Base-by-base conservation (phyloP, 352 stramenopile genomes). In the Pythium utonaiense region DNA sequence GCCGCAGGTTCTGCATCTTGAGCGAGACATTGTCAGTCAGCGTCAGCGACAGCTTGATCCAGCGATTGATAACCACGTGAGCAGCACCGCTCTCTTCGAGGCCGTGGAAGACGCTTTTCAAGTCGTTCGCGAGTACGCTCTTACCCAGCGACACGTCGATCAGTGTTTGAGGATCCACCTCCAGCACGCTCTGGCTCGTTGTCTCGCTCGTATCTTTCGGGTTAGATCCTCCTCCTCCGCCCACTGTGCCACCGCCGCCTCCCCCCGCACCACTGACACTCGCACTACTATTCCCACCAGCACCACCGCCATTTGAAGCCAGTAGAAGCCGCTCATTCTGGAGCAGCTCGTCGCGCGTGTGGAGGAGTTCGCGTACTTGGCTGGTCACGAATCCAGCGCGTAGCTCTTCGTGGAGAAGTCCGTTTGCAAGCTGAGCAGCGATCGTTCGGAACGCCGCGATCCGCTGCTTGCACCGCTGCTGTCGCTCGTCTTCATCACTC, bases 41-140 rank as follows among this genome's bases (percentile, higher is more conserved):
- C 14, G 86, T 92, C 27, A 96, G 69, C 28, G 86, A 94, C 17
- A 96, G 71, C 62, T 92, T 91, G 17, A 96, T 80, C 85, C 86
- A 96, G 38, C 79, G 76, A 62, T 96, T 96, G 30, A 96, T 56
- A 19, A 91, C 80, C 1, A 96, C 80, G 48, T 96, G 86, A 8
- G 80, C 84, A 17, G 70, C 75, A 27, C 85, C 86, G 45, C 71
- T 69, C 53, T 93, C 86, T 49, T 91, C 72, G 3, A 96, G 66
- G 6, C 84, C 86, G 57, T 96, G 83, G 62, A 87, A 96, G 3
- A 96, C 80, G 17, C 74, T 68, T 64, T 96, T 94, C 38, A 96
- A 60, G 57, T 96, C 86, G 71, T 93, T 93, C 12, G 86, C 85
- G 17, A 96, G 67, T 45, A 91, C 71, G 63, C 85, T 93, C 27